Evolutionary conservation across 768 basidiomycete species (phyloP), one percentile per base, ranked within the genome.

Genomic region (Lactarius sp.): DNA sequence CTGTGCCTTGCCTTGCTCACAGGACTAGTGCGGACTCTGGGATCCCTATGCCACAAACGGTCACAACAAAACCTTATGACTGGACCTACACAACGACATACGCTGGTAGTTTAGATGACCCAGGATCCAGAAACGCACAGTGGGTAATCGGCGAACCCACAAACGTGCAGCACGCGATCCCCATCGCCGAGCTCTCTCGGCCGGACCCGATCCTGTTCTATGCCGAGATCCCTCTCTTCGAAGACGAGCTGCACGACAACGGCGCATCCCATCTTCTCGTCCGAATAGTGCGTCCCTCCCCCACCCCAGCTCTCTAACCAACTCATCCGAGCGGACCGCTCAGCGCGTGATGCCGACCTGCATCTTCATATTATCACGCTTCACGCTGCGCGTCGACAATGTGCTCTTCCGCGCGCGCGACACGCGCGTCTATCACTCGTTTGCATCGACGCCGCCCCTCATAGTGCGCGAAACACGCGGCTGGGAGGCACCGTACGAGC

Each of bases 161-260:
- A 39, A 77, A 90, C 61, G 69, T 78, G 0, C 70, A 76, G 0
- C 87, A 94, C 69, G 67, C 73, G 9, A 95, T 99, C 61, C 94
- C 96, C 0, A 79, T 96, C 68, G 82, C 85, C 1, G 87, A 95
- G 66, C 83, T 98, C 36, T 88, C 87, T 10, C 83, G 90, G 33
- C 92, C 86, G 61, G 96, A 98, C 75, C 97, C 97, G 16, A 98
- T 98, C 68, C 78, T 98, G n/a, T 99, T 96, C 75, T 98, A 96
- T 71, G 93, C 96, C 7, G 95, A 98, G 70, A 84, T 98, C 1
- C 91, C 93, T 0, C 76, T 98, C 5, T 98, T 91, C 71, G 96
- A 99, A 71, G 94, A 98, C 73, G 97, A 99, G 73, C 79, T 98
- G 51, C 94, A 98, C 71, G 97, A 99, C 71, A 98, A 98, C 71